These are phyloP conservation scores for Ambrosia hybrid DNA, from an alignment of 140 eudicot genomes.

Conservation along the genomic window DNA sequence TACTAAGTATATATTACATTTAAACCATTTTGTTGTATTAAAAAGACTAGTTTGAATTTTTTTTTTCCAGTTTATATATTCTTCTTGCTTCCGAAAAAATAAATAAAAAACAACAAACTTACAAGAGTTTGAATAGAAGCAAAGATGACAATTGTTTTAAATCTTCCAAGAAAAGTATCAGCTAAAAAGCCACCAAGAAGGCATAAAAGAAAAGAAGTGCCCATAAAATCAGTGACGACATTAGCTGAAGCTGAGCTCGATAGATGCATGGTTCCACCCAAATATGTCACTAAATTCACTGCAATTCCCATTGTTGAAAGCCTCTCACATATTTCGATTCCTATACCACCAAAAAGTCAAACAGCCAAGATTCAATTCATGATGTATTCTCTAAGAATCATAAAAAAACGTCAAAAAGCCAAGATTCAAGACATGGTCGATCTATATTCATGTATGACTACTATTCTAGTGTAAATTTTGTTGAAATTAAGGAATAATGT, in stretches of 20 bases:
- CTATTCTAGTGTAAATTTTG: conserved; percentile 9
- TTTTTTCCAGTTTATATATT: no score
- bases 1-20: no score
- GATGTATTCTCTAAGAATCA: not conserved
- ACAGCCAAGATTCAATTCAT: conserved; percentile 9
- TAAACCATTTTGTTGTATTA: no score
- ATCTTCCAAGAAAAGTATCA: conserved; percentile 91
- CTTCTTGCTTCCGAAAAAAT: no score
- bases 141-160: conserved; percentile 66
- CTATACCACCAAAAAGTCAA: conserved; percentile 37
- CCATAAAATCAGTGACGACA: conserved; percentile 91
- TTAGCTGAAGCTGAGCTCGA: conserved; percentile 89
- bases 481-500: conserved; percentile 20
- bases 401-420: not conserved
- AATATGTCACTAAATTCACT: conserved; percentile 91
- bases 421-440: not conserved
- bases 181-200: conserved; percentile 92
- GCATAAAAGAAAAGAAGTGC: conserved; percentile 87
- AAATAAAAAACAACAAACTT: conserved; percentile 12
- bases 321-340: conserved; percentile 92
- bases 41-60: no score
- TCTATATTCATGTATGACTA: conserved; percentile 2
- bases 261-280: conserved; percentile 86
- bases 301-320: conserved; percentile 98
- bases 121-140: conserved; percentile 67